Base-by-base conservation (phyloP, 176 grass and related monocot genomes). In the Oryza longistaminata region DNA sequence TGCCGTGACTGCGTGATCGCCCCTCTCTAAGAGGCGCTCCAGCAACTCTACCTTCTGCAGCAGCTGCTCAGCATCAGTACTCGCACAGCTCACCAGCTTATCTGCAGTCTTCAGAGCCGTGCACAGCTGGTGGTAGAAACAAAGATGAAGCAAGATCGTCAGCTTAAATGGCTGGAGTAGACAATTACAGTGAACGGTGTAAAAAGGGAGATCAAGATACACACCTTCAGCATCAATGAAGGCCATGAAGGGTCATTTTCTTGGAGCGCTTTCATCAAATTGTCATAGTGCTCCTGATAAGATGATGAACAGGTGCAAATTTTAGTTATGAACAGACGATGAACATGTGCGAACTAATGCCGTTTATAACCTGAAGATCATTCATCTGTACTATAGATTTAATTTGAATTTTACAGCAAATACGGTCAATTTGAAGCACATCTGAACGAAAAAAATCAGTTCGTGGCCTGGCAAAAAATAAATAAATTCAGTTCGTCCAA, bases 171-270 rank as follows among this genome's bases (percentile, higher is more conserved):
- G n/a, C 22, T 60, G 9, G 40, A 42, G 50, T 76, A 61, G 3
- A n/a, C 27, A 83, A 48, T 11, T 66, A 76, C 44, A 66, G 2
- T 15, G 3, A 25, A 29, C 0, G 8, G 17, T 0, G 7, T 7
- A 67, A 2, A 52, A 65, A 13, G 7, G 16, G 75, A 19, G 75
- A 62, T n/a, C 4, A 62, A 68, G 46, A 82, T 48, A 27, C 39
- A 53, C 40, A 87, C 89, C 85, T 84, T 87, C 22, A 87, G 75
- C 85, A 87, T 90, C 49, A 87, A 67, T 1, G 70, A 83, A 13
- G 89, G 89, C 89, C 89, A 90, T 35, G 80, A 84, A 25, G 85
- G 89, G 10, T 84, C 81, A 42, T 90, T 90, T 52, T 87, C 80
- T 64, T 45, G 49, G 4, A 87, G 75, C 0, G 80, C 71, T 64